Percentiles rank a stretch among this genome's conserved stretches.
Evolutionary conservation across 192 early-diverging fungal species (phyloP).

Genomic region (Diversispora epigaea): DNA sequence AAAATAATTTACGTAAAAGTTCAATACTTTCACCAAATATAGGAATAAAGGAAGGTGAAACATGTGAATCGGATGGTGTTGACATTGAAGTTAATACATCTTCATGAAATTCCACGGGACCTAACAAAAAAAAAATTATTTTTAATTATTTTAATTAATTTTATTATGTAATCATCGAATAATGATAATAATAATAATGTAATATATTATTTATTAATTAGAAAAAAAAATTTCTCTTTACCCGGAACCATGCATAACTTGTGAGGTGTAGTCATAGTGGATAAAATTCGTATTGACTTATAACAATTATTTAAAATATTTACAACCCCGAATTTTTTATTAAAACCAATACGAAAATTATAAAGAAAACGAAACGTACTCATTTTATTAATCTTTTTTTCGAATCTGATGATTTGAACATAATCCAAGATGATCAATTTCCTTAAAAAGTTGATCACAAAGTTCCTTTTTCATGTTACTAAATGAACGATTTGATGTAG

Average conservation of each 20-base stretch:
- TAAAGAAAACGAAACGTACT: too few species aligned
- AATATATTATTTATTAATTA: not conserved
- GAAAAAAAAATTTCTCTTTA: not conserved
- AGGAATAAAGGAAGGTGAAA: constrained; percentile 85
- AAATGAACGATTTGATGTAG: too few species aligned
- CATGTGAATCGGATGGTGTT: constrained; percentile 90
- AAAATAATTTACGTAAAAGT: constrained; percentile 76
- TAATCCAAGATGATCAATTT: too few species aligned
- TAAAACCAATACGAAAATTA: too few species aligned
- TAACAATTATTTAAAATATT: not conserved
- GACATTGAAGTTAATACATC: constrained; percentile 82
- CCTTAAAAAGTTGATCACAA: too few species aligned
- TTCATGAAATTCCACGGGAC: constrained; percentile 92
- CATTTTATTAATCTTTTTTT: too few species aligned
- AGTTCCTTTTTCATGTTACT: too few species aligned
- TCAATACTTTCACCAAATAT: constrained; percentile 86
- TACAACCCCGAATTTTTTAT: too few species aligned
- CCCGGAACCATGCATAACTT: constrained; percentile 31
- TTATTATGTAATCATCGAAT: not conserved
- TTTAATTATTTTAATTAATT: not conserved
- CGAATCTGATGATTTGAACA: too few species aligned
- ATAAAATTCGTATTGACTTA: not conserved
- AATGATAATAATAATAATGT: too few species aligned
- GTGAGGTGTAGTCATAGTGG: constrained; percentile 19
- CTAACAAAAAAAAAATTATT: constrained; percentile 38